Base-by-base conservation (phyloP, 2,329 filamentous ascomycete species). In the Hirsutella thompsonii region DNA sequence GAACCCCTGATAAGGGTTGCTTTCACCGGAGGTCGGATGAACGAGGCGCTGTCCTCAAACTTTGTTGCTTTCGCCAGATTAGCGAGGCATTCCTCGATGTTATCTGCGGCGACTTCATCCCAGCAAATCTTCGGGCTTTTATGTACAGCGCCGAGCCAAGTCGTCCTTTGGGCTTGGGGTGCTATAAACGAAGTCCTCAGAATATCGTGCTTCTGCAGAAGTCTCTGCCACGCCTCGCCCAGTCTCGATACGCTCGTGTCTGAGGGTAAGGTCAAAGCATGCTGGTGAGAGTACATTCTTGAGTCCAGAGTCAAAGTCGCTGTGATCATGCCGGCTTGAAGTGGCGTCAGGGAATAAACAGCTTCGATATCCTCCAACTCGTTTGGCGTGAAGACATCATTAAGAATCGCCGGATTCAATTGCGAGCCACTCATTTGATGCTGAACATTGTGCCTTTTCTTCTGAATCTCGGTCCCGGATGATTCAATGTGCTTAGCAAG, bases 111-210 rank as follows among this genome's bases (percentile, higher is more conserved):
- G 3, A 34, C 3, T 8, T 34, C 32, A 16, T 34, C 16, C 32
- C 32, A 34, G 5, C 13, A 8, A 34, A 19, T n/a, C 14, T 16
- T 18, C 32, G 32, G 32, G 16, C 18, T 16, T 18, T 35, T 34
- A 30, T 43, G 38, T 13, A 45, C 43, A n/a, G 40, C 43, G 19
- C 43, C 40, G 30, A 42, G 35, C 38, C 38, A 37, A n/a, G 28
- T n/a, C 30, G 40, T 13, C 9, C 19, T 20, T 30, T 29, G 13
- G 13, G 26, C 29, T 2, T 19, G 16, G 16, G 36, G 32, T 16
- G 21, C 33, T 33, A 57, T 52, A 45, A 61, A 60, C 0, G 57
- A 41, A 16, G 52, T 54, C 36, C 52, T 42, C 26, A 54, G 40
- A 20, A 54, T 50, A 20, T 52, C 48, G 30, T 52, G 43, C 5